Base-by-base conservation (phyloP, 1,139 yeast species). In the Pneumocystis carinii region DNA sequence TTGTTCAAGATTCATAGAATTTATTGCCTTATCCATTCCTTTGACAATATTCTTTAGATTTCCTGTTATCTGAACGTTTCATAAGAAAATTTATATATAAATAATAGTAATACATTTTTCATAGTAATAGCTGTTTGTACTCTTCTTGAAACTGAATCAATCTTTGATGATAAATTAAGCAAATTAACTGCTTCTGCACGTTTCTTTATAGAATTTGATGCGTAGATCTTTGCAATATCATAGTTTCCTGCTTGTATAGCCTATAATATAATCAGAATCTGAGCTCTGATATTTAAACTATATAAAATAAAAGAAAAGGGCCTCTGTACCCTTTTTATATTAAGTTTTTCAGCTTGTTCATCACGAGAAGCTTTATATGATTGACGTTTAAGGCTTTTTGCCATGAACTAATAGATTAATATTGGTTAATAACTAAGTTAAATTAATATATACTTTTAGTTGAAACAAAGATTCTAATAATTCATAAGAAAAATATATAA, bases 51-150 rank as follows among this genome's bases (percentile, higher is more conserved):
- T 85, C 3, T 94, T 82, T 97, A 94, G 92, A 70, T 90, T 90
- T 0, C 94, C 92, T 0, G 96, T 88, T 6, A 92, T 96, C 62
- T 87, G 83, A 58, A 17, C 27, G 10, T 27, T 14, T 57, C 4
- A 42, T 38, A 27, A 41, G 59, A n/a, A 35, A 12, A 38, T n/a
- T n/a, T n/a, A 37, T 29, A 19, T 15, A 61, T 8, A 24, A 14
- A n/a, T n/a, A 35, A 14, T 17, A 27, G 14, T 36, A 2, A 29
- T 59, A 67, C 70, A 24, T 62, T 64, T 69, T 96, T 80, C 98
- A 92, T 92, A 0, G 97, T 90, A 4, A 90, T 97, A 0, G 98
- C 97, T 0, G 98, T 94, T 71, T 92, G 97, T 1, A 94, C 96
- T 65, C 98, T 77, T 10, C 95, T 86, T 0, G 97, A 96, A 37